Base-by-base conservation (phyloP, 73 alveolate species). In the Paramecium biaurelia region DNA sequence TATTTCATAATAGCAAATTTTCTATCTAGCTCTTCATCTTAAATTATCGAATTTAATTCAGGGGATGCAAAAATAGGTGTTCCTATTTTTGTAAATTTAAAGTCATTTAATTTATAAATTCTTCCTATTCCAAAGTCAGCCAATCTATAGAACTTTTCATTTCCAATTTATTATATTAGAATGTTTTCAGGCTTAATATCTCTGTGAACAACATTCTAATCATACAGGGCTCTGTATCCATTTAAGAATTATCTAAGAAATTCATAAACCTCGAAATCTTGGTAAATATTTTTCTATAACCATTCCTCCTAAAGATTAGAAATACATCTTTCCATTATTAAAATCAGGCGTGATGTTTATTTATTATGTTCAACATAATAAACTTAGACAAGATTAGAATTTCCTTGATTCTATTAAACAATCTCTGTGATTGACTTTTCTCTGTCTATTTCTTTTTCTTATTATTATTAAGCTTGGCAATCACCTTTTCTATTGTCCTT, bases 121-220 rank as follows among this genome's bases (percentile, higher is more conserved):
- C 45, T 63, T 5, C 49, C 84, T 11, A 32, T 24, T 1, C 84
- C 84, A 32, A 63, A 63, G 28, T 32, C 45, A 63, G 84, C 84
- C 84, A 63, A 63, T 63, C 45, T 63, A 8, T 63, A 63, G 24
- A 6, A 30, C 15, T 26, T 26, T 26, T 26, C 2, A 4, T 0
- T 0, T 3, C 26, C 45, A 5, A 12, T n/a, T 12, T 63, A 0
- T 12, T 63, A 30, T 6, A 63, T 32, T 23, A 84, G 21, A 14
- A 86, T 41, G 38, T 86, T 58, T 21, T 86, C 93, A 20, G 93
- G 93, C 18, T 67, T 86, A 20, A 86, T 86, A 86, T 86, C 93
- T 63, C 93, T 86, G 57, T 86, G 93, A 18, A 86, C 41, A 24
- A 86, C 24, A 26, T 38, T 38, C 10, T 15, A n/a, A 15, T 86